phyloP scores from a whole-genome alignment of 1,284 basidiomycete species.

The Ustilago esculenta region DNA sequence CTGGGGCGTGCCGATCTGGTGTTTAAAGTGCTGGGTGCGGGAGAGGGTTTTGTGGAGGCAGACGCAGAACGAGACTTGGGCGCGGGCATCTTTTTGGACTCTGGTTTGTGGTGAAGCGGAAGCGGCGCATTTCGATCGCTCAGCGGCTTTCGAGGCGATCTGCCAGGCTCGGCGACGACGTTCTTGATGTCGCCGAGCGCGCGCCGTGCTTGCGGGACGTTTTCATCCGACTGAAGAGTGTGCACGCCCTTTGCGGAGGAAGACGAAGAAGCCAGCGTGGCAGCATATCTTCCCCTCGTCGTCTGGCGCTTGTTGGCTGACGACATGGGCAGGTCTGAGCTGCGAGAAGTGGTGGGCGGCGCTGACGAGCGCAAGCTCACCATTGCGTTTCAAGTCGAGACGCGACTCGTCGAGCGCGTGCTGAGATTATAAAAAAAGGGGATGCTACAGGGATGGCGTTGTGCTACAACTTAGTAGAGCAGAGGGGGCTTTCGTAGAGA shows the following conservation, averaged over 20 bases:
- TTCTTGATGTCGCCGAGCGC: slow-evolving; percentile 25
- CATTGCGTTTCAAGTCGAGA: slow-evolving; percentile 2
- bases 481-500: too few species aligned
- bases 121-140: slow-evolving; percentile 22
- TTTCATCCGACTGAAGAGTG: slow-evolving; percentile 15
- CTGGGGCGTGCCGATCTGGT: neutral
- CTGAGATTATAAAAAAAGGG: too few species aligned
- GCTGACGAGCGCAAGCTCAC: slow-evolving; percentile 8
- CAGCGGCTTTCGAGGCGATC: slow-evolving; percentile 18
- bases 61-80: neutral
- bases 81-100: neutral
- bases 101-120: neutral
- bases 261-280: too few species aligned
- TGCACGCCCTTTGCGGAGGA: slow-evolving; percentile 15
- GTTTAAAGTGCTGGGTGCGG: too few species aligned
- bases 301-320: too few species aligned
- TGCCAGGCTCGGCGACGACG: slow-evolving; percentile 2
- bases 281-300: too few species aligned
- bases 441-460: too few species aligned
- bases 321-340: too few species aligned
- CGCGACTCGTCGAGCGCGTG: neutral
- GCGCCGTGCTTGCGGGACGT: slow-evolving; percentile 4
- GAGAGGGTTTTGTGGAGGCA: neutral
- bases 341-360: neutral
- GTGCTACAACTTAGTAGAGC: too few species aligned